Percentiles rank a stretch among this genome's conserved stretches.
These are phyloP conservation scores for Candida coquimbonensis DNA, from an alignment of 805 yeast genomes.

Conservation along the genomic window DNA sequence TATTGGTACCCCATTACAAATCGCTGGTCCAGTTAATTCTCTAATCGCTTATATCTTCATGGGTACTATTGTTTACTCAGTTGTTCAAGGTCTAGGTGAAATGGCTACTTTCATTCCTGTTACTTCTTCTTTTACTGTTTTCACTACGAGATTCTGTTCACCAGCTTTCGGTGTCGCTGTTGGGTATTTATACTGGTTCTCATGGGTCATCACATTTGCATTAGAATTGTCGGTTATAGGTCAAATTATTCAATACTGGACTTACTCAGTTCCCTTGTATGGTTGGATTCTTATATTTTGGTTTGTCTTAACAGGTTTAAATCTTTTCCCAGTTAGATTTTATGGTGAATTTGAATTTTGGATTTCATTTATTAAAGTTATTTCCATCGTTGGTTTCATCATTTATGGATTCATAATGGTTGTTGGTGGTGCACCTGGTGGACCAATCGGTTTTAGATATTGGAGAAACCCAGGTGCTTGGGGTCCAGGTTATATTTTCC, in stretches of 20 bases:
- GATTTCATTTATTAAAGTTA: constrained; percentile 59
- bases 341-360: constrained; percentile 77
- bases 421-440: constrained; percentile 63
- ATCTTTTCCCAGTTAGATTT: constrained; percentile 59
- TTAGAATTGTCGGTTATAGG: constrained; percentile 68
- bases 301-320: constrained; percentile 44
- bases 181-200: constrained; percentile 71
- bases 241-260: constrained; percentile 60
- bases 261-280: constrained; percentile 58
- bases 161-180: constrained; percentile 70
- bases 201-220: constrained; percentile 74
- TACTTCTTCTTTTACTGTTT: constrained; percentile 59
- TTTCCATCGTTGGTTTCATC: constrained; percentile 67
- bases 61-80: constrained; percentile 57
- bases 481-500: constrained; percentile 56
- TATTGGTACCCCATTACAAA: constrained; percentile 43
- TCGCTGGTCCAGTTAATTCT: constrained; percentile 66
- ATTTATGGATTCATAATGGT: constrained; percentile 64
- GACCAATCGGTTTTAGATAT: constrained; percentile 72
- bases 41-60: constrained; percentile 59
- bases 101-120: constrained; percentile 76
- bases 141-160: constrained; percentile 59
- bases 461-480: constrained; percentile 78
- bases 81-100: constrained; percentile 70
- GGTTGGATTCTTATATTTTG: constrained; percentile 69